phyloP scores from a whole-genome alignment of 148 eudicot genomes.

The Vaccinium darrowii region DNA sequence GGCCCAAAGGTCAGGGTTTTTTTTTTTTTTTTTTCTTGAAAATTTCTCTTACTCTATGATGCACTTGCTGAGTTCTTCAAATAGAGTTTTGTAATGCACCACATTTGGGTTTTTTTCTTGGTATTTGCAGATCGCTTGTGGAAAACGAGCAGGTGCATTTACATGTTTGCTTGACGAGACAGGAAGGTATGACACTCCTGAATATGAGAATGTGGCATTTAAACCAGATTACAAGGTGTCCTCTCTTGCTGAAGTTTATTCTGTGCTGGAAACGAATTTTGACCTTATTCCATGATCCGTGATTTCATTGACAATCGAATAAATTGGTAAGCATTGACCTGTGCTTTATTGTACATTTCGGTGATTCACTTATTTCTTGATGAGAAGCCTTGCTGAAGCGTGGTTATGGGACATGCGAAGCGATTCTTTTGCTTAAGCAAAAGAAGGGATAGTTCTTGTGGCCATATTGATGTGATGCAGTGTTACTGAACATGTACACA shows the following conservation, averaged over 20 bases:
- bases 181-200: slow-evolving; percentile 76
- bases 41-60: not conserved
- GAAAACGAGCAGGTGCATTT: slow-evolving; percentile 88
- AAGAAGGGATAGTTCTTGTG: not conserved
- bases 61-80: not conserved
- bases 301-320: not conserved
- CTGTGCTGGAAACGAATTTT: slow-evolving; percentile 61
- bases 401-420: not conserved
- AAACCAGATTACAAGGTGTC: slow-evolving; percentile 82
- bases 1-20: too few relatives aligned
- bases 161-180: slow-evolving; percentile 89
- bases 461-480: not conserved
- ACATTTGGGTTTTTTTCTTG: not conserved
- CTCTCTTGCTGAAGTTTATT: slow-evolving; percentile 64
- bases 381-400: not conserved
- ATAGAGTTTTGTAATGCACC: not conserved
- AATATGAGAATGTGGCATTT: slow-evolving; percentile 50
- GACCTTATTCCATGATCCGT: slow-evolving; percentile 47
- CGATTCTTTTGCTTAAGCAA: not conserved
- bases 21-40: too few relatives aligned
- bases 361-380: not conserved
- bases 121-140: slow-evolving; percentile 77
- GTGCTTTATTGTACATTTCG: not conserved
- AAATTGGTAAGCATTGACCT: not conserved
- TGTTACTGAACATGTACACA: not conserved